A percentile compares a stretch with the other conserved stretches of the same genome.
Conservation (phyloP, 495 filamentous ascomycete genomes). For the Hyaloscypha finlandica region DNA sequence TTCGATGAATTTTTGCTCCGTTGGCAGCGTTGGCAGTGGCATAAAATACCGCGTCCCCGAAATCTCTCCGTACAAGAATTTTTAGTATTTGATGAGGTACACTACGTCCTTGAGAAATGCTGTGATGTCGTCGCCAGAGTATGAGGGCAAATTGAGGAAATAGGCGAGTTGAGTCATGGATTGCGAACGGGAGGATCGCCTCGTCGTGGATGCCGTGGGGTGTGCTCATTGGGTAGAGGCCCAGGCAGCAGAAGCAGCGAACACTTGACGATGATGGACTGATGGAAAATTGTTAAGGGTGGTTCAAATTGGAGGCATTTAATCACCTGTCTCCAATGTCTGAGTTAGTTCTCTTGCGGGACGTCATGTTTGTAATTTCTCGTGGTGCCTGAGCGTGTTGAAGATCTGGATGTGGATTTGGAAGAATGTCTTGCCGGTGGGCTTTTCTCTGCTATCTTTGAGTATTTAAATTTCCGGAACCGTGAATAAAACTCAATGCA, state of each 20-base stretch:
- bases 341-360: neutral
- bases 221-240: neutral
- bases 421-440: too few species aligned
- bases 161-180: neutral
- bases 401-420: too few species aligned
- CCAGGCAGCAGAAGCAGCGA: neutral
- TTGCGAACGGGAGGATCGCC: neutral
- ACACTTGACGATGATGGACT: neutral
- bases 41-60: neutral
- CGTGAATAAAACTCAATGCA: too few species aligned
- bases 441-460: too few species aligned
- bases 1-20: neutral
- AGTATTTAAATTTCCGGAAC: too few species aligned
- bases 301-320: neutral
- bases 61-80: neutral
- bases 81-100: neutral
- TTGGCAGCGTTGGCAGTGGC: neutral
- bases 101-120: neutral
- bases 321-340: neutral
- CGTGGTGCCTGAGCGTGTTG: too few species aligned
- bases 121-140: neutral
- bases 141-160: neutral
- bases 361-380: neutral
- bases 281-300: neutral
- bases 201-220: neutral